Evolutionary conservation across 2,329 filamentous ascomycete species (phyloP), one percentile per base, ranked within the genome.

Genomic region (Stagonosporopsis chrysanthemi): DNA sequence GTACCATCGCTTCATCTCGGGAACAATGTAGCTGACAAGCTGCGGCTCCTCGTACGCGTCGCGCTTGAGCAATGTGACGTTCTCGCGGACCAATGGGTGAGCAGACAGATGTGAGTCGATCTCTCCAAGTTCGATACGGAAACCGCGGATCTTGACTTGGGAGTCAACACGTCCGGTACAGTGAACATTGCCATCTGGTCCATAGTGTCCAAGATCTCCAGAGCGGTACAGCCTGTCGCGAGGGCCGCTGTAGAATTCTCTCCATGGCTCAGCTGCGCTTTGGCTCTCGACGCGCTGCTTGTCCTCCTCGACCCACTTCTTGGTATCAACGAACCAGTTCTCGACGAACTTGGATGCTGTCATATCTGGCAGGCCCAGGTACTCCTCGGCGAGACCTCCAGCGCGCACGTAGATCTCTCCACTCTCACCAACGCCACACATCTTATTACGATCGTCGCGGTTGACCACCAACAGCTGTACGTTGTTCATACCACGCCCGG

Each of bases 81-180:
- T 92, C 64, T 98, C 94, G 38, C 91, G 84, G 23, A 98, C 85
- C 23, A 96, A 78, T 0, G 86, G 87, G 77, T 91, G 86, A 41
- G 87, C 84, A 51, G 87, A 90, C 43, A 97, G 80, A 74, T 96
- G 89, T 39, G 83, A 90, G 75, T 98, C 93, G 65, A 98, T 97
- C 65, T 98, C 95, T 62, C 89, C 90, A 42, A 98, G 87, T 78
- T 99, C 95, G 65, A 99, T 96, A 60, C 94, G 85, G 83, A 97
- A 98, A 1, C 94, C 94, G 58, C 95, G 89, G 64, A 98, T 94
- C 82, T 98, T 99, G 80, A 97, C 91, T 74, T 98, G 94, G 65
- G 89, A 85, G 71, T 98, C 94, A 23, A 87, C 88, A 56, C 95
- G 84, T 22, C 94, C 94, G 9, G 90, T 88, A 70, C 88, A 90